Conservation (phyloP, 2,329 filamentous ascomycete genomes). For the Pseudogymnoascus sp. region DNA sequence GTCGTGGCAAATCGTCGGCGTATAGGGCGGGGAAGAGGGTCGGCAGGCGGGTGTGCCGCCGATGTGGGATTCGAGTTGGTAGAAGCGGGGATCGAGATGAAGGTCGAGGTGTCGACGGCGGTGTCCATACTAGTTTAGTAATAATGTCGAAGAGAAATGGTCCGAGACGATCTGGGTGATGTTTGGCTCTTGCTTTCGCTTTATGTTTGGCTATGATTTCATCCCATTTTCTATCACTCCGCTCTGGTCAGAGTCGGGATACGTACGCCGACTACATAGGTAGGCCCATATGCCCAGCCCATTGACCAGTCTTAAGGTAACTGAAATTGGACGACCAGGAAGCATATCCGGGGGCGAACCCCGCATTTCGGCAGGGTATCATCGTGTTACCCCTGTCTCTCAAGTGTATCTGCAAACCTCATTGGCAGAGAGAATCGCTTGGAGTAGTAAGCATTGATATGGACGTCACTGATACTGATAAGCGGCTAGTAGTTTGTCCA, state of each 20-base stretch:
- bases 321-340: neutral
- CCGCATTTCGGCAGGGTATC: neutral
- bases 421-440: neutral
- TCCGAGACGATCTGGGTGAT: neutral
- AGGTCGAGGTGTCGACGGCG: neutral
- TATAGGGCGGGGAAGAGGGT: slow-evolving; percentile 4
- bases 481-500: neutral
- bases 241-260: neutral
- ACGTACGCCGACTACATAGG: neutral
- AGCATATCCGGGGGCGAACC: neutral
- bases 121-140: neutral
- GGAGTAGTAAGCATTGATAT: neutral
- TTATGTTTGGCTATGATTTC: neutral
- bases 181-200: neutral
- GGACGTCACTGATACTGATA: neutral
- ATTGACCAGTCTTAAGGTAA: neutral
- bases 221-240: neutral
- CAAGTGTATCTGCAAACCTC: neutral
- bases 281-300: neutral
- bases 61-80: neutral
- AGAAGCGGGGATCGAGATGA: neutral
- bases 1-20: slow-evolving; percentile 12
- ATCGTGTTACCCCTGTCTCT: neutral
- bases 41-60: neutral
- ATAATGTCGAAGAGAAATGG: neutral